Evolutionary conservation across 768 basidiomycete genomes (phyloP).

Genomic region (Hirschioporus abietinus): DNA sequence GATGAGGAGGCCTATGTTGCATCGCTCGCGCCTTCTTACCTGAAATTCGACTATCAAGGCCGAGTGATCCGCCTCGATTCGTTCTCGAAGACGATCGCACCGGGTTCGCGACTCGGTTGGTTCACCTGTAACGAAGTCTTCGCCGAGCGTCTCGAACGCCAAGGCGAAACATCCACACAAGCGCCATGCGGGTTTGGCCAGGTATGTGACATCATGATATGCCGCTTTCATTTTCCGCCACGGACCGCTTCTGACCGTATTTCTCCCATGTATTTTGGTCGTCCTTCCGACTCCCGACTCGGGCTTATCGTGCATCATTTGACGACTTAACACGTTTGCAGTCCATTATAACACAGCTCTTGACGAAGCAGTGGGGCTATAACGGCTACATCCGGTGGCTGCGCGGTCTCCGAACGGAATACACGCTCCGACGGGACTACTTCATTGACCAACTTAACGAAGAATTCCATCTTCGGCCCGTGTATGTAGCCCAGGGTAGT

Average conservation of each 20-base stretch:
- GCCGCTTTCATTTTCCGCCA: background rate
- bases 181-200: slow-evolving; percentile 70
- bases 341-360: slow-evolving; percentile 53
- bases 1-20: slow-evolving; percentile 44
- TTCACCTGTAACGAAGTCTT: slow-evolving; percentile 74
- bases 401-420: slow-evolving; percentile 53
- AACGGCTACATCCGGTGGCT: slow-evolving; percentile 78
- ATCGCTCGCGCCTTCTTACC: slow-evolving; percentile 55
- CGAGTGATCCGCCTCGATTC: slow-evolving; percentile 81
- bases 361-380: slow-evolving; percentile 57
- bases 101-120: slow-evolving; percentile 75
- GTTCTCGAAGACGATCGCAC: slow-evolving; percentile 78
- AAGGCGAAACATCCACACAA: slow-evolving; percentile 63
- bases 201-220: slow-evolving; percentile 25
- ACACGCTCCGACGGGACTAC: slow-evolving; percentile 52
- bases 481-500: slow-evolving; percentile 16
- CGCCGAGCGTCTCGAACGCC: slow-evolving; percentile 67
- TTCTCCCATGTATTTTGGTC: background rate
- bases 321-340: slow-evolving; percentile 14
- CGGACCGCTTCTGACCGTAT: background rate
- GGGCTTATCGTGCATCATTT: too few species aligned
- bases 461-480: slow-evolving; percentile 50
- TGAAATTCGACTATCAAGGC: slow-evolving; percentile 70
- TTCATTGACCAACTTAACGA: slow-evolving; percentile 60
- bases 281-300: background rate